These are phyloP conservation scores for Penicillium decumbens DNA, from an alignment of 2,329 filamentous ascomycete genomes.

Conservation along the genomic window DNA sequence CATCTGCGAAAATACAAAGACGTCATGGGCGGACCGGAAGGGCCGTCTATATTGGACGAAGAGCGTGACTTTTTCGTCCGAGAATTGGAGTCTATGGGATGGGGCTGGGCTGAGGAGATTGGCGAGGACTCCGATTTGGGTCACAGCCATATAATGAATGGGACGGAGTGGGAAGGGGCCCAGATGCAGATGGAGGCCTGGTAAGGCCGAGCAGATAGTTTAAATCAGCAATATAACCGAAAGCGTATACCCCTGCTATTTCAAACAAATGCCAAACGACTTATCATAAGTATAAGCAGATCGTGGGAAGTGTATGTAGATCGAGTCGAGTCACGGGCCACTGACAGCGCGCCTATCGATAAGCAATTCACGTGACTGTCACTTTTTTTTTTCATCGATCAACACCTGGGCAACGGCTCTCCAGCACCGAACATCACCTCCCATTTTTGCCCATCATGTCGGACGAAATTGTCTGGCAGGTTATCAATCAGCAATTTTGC, in stretches of 20 bases:
- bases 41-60: conserved; percentile 58
- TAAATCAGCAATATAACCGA: conserved; percentile 2
- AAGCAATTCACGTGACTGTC: conserved; percentile 30
- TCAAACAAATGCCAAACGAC: not conserved
- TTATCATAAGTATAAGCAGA: not conserved
- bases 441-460: conserved; percentile 48
- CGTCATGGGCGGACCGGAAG: conserved; percentile 56
- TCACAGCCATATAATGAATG: conserved; percentile 13
- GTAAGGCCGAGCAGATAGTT: conserved; percentile 1
- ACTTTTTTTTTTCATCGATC: conserved; percentile 33
- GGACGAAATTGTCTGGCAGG: conserved; percentile 96
- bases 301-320: not conserved
- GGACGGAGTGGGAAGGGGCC: conserved; percentile 6
- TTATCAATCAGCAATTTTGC: conserved; percentile 94
- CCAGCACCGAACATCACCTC: conserved; percentile 17
- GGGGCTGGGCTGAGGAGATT: conserved; percentile 42
- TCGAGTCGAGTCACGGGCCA: not conserved
- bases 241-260: conserved; percentile 9
- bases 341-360: conserved; percentile 25
- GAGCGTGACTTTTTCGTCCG: conserved; percentile 75
- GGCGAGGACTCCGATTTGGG: conserved; percentile 12
- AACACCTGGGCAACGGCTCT: conserved; percentile 15
- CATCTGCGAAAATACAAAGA: conserved; percentile 80
- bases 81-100: conserved; percentile 68
- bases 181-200: conserved; percentile 14